Percentiles rank a stretch among this genome's conserved stretches.
Evolutionary conservation across 331 rosid genomes (phyloP).

Genomic region (Stylosanthes scabra): DNA sequence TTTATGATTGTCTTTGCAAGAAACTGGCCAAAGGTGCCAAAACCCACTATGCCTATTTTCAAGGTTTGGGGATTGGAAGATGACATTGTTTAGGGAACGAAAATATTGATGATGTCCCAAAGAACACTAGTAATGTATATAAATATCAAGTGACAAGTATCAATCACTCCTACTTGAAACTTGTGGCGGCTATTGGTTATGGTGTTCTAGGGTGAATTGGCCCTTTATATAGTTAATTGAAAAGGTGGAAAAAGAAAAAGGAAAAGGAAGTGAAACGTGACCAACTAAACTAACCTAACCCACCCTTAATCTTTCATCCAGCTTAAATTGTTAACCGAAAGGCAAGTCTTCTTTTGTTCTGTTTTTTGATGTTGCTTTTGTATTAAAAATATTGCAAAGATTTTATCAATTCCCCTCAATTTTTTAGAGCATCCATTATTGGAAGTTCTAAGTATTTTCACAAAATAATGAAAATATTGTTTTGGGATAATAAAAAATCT

Average conservation of each 20-base stretch:
- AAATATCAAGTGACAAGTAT: neutral
- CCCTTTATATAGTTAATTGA: neutral
- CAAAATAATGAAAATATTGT: too few relatives aligned
- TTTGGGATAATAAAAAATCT: too few relatives aligned
- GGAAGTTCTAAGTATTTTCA: neutral
- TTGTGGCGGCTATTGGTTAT: neutral
- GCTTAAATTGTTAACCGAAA: neutral
- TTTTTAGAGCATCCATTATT: neutral
- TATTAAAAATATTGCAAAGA: neutral
- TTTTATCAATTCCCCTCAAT: neutral
- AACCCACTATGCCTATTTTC: constrained; percentile 71
- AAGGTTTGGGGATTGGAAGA: constrained; percentile 26
- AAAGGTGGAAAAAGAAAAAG: too few relatives aligned
- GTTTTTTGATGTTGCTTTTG: too few relatives aligned
- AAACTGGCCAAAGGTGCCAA: constrained; percentile 67
- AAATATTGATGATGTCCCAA: neutral
- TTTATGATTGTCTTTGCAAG: constrained; percentile 58
- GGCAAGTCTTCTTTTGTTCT: too few relatives aligned
- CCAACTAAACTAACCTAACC: neutral
- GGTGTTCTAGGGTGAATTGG: neutral
- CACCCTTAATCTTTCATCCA: neutral
- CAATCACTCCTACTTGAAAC: neutral
- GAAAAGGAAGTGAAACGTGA: too few relatives aligned
- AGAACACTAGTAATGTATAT: neutral
- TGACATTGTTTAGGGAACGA: constrained; percentile 32